These are phyloP conservation scores for Carallia pectinifolia DNA, from an alignment of 345 rosid species.

Conservation along the genomic window DNA sequence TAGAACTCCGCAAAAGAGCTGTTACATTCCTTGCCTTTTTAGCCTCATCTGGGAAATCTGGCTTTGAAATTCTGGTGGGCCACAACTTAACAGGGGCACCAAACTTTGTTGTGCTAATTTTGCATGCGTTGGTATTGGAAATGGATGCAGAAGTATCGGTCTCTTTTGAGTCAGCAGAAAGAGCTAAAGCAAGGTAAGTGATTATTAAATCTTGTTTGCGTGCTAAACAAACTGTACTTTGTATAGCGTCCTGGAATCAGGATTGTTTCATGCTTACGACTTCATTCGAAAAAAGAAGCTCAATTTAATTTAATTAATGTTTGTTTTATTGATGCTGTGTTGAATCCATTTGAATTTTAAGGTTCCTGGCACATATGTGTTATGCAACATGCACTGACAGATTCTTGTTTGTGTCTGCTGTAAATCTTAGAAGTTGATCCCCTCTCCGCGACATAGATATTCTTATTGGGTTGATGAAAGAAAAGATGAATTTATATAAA, in stretches of 20 bases:
- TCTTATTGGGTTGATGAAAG: too few relatives aligned
- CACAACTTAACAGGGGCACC: conserved; percentile 48
- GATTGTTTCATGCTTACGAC: too few relatives aligned
- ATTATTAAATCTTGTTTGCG: not conserved
- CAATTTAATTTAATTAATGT: too few relatives aligned
- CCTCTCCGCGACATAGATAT: too few relatives aligned
- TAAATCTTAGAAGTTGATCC: not conserved
- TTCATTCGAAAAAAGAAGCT: too few relatives aligned
- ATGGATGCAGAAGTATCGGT: conserved; percentile 50
- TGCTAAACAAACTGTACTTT: not conserved
- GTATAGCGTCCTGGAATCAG: too few relatives aligned
- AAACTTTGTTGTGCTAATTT: conserved; percentile 63
- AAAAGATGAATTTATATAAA: too few relatives aligned
- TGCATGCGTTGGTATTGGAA: conserved; percentile 67
- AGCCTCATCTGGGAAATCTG: conserved; percentile 72
- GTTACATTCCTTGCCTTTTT: conserved; percentile 59
- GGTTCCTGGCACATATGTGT: too few relatives aligned
- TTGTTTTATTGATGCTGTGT: too few relatives aligned
- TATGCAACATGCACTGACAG: too few relatives aligned
- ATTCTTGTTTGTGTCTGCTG: not conserved
- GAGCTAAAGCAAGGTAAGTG: conserved; percentile 60
- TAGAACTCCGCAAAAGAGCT: conserved; percentile 65
- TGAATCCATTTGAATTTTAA: too few relatives aligned
- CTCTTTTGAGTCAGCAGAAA: conserved; percentile 36
- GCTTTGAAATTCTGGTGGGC: conserved; percentile 59